A percentile compares a stretch with the other conserved stretches of the same genome.
Evolutionary conservation across 805 yeast genomes (phyloP).

Genomic region (Hanseniaspora mollemarum): DNA sequence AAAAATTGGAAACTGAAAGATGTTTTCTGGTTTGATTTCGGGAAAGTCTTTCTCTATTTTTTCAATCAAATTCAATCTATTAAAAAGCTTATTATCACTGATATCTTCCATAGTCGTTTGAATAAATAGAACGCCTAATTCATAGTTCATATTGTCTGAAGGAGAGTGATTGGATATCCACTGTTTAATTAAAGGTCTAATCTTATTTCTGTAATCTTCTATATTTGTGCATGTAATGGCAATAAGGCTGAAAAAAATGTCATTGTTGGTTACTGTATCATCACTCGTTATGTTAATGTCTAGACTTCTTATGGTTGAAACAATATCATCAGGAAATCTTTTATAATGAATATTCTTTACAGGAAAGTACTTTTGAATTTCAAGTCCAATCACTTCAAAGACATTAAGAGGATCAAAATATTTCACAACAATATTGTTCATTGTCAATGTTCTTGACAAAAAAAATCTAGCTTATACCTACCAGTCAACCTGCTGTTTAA

Average conservation of each 20-base stretch:
- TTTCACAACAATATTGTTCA: slow-evolving; percentile 20
- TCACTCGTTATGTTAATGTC: slow-evolving; percentile 20
- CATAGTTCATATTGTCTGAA: slow-evolving; percentile 25
- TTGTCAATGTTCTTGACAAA: background rate
- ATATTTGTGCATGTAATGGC: slow-evolving; percentile 53
- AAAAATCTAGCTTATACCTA: too few relatives aligned
- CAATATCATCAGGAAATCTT: slow-evolving; percentile 21
- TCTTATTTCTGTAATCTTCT: slow-evolving; percentile 67
- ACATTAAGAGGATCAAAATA: slow-evolving; percentile 31
- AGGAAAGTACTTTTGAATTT: slow-evolving; percentile 25
- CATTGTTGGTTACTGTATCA: slow-evolving; percentile 3
- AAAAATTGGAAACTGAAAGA: slow-evolving; percentile 8
- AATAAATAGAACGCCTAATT: slow-evolving; percentile 22
- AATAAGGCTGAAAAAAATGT: slow-evolving; percentile 55
- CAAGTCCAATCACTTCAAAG: slow-evolving; percentile 26
- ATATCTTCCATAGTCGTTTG: slow-evolving; percentile 16
- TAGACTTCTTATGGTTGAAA: slow-evolving; percentile 22
- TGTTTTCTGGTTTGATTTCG: slow-evolving; percentile 15
- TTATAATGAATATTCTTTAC: slow-evolving; percentile 29
- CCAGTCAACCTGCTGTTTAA: too few relatives aligned
- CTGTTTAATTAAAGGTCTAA: slow-evolving; percentile 67
- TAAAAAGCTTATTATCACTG: slow-evolving; percentile 27
- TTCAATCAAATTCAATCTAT: slow-evolving; percentile 26
- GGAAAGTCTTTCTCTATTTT: slow-evolving; percentile 29
- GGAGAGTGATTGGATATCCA: slow-evolving; percentile 44